These are phyloP conservation scores for Umbellularia californica DNA, from an alignment of 164 flowering plant genomes.

Conservation along the genomic window DNA sequence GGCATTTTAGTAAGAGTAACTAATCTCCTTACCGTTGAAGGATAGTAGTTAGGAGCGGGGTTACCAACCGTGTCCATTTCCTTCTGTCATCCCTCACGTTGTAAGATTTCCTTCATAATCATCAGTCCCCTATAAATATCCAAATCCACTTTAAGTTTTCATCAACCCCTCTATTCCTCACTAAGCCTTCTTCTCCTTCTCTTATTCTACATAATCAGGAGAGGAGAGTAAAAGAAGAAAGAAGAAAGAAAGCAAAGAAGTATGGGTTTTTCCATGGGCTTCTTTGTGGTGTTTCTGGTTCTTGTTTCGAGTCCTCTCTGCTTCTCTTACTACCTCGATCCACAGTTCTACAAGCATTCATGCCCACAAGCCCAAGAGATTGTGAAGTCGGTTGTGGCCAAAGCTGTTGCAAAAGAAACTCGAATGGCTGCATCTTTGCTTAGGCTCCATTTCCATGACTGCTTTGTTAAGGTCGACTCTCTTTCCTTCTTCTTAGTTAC, in stretches of 20 bases:
- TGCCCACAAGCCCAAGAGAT: slow-evolving; percentile 77
- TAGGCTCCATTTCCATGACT: slow-evolving; percentile 94
- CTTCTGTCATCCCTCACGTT: not conserved
- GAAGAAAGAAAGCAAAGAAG: not conserved
- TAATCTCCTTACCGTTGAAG: not conserved
- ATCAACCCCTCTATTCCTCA: not conserved
- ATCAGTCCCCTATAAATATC: slow-evolving; percentile 16
- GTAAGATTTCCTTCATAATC: not conserved
- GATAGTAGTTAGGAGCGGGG: not conserved
- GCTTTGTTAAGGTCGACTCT: slow-evolving; percentile 74
- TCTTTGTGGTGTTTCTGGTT: slow-evolving; percentile 30
- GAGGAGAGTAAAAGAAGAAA: not conserved
- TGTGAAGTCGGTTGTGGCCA: slow-evolving; percentile 59
- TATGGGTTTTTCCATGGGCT: slow-evolving; percentile 38
- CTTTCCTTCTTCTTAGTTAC: not conserved
- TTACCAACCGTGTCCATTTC: slow-evolving; percentile 1
- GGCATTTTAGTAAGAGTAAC: not conserved
- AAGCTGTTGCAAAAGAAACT: slow-evolving; percentile 69
- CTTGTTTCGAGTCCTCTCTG: slow-evolving; percentile 48
- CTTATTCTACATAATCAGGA: not conserved
- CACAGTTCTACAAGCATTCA: slow-evolving; percentile 75
- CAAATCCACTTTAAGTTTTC: slow-evolving; percentile 2
- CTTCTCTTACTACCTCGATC: slow-evolving; percentile 52
- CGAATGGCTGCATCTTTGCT: slow-evolving; percentile 93
- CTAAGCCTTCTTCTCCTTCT: not conserved